Evolutionary conservation across 2,329 filamentous ascomycete species (phyloP).

Genomic region (Beauveria bassiana): DNA sequence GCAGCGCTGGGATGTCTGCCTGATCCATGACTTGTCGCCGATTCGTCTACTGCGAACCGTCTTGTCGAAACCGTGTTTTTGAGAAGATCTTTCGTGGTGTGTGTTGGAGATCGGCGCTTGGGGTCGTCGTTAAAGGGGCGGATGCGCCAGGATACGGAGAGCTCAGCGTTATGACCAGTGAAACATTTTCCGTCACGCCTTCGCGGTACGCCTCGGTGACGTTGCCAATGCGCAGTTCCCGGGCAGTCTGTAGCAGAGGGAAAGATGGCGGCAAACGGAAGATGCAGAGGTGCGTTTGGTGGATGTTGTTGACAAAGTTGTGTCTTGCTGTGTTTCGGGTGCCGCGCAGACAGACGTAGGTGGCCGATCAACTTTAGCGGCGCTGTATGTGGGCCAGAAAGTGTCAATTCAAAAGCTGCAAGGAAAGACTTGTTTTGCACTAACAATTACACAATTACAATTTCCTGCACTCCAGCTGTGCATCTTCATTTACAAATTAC

Average conservation of each 20-base stretch:
- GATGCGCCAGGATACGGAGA: not conserved
- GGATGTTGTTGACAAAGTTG: not conserved
- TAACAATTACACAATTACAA: too few relatives aligned
- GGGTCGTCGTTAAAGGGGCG: not conserved
- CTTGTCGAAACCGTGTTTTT: not conserved
- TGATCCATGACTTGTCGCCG: slow-evolving; percentile 46
- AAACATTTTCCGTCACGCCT: not conserved
- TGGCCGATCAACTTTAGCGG: not conserved
- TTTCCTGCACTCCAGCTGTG: too few relatives aligned
- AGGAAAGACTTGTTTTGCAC: not conserved
- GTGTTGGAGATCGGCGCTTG: not conserved
- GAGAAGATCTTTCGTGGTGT: not conserved
- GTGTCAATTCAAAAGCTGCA: not conserved
- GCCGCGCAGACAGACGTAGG: slow-evolving; percentile 1
- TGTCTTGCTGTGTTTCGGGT: not conserved
- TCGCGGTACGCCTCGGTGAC: not conserved
- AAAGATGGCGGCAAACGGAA: not conserved
- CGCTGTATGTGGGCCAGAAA: not conserved
- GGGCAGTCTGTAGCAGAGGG: not conserved
- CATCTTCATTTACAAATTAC: too few relatives aligned
- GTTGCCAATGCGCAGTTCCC: not conserved
- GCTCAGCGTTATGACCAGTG: not conserved
- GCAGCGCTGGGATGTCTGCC: slow-evolving; percentile 57
- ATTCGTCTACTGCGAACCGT: not conserved
- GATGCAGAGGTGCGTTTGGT: not conserved